These are phyloP conservation scores for Penicillium janthinellum DNA, from an alignment of 2,329 filamentous ascomycete genomes.

Conservation along the genomic window DNA sequence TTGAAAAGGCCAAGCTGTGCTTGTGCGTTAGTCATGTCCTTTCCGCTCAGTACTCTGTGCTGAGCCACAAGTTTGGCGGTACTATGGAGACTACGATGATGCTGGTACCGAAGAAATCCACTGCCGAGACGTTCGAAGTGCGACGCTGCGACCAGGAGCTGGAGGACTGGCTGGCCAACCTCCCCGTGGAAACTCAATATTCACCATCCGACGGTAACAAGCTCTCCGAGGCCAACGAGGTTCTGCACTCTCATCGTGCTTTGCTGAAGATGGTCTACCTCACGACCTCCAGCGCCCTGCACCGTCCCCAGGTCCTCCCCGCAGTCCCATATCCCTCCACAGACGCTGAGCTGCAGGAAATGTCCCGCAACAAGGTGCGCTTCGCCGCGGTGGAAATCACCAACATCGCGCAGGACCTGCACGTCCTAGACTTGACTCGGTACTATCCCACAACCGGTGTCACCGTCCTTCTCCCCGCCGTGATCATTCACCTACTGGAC, in stretches of 20 bases:
- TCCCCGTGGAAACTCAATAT: slow-evolving; percentile 75
- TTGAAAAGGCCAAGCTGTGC: slow-evolving; percentile 87
- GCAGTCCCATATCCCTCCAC: slow-evolving; percentile 61
- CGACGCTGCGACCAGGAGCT: slow-evolving; percentile 77
- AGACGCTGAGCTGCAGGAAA: slow-evolving; percentile 73
- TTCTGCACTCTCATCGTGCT: slow-evolving; percentile 72
- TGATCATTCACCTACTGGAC: slow-evolving; percentile 90
- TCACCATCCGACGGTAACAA: slow-evolving; percentile 62
- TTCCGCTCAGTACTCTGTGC: slow-evolving; percentile 86
- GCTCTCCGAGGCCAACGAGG: slow-evolving; percentile 47
- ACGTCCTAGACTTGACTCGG: slow-evolving; percentile 70
- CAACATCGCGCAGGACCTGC: slow-evolving; percentile 75
- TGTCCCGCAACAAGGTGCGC: slow-evolving; percentile 79
- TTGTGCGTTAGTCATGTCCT: slow-evolving; percentile 87
- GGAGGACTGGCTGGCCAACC: slow-evolving; percentile 71
- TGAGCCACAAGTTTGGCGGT: slow-evolving; percentile 74
- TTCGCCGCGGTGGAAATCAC: slow-evolving; percentile 85
- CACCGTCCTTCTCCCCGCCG: slow-evolving; percentile 85
- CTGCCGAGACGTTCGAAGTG: slow-evolving; percentile 79
- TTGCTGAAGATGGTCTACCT: slow-evolving; percentile 92
- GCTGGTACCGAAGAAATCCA: slow-evolving; percentile 84
- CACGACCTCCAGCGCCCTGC: slow-evolving; percentile 85
- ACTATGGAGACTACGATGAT: slow-evolving; percentile 82
- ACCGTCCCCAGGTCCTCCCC: slow-evolving; percentile 86
- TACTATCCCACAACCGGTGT: slow-evolving; percentile 88